phyloP scores from a whole-genome alignment of 2,329 filamentous ascomycete species.

The Colletotrichum salicis region DNA sequence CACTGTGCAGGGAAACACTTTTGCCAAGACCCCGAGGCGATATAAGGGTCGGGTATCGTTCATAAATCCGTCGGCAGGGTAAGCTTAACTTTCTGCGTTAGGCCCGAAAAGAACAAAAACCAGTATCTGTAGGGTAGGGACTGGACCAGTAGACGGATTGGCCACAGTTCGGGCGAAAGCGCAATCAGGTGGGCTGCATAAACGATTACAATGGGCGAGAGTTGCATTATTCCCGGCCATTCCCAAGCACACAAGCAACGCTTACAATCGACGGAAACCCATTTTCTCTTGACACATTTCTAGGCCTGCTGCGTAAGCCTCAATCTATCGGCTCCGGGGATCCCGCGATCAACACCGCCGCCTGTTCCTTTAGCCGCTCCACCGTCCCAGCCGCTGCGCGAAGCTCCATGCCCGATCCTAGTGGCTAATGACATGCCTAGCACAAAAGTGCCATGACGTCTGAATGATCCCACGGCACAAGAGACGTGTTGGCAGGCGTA shows the following conservation, averaged over 20 bases:
- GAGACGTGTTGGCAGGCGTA: slow-evolving; percentile 23
- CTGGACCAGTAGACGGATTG: not conserved
- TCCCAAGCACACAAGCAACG: not conserved
- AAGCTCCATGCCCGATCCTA: slow-evolving; percentile 15
- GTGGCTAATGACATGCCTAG: slow-evolving; percentile 22
- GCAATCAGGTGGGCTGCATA: slow-evolving; percentile 8
- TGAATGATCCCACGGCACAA: slow-evolving; percentile 26
- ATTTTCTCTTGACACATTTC: slow-evolving; percentile 17
- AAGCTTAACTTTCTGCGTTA: slow-evolving; percentile 27
- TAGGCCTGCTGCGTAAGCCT: slow-evolving; percentile 33
- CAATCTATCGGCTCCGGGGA: slow-evolving; percentile 26
- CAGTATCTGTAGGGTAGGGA: not conserved
- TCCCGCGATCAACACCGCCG: slow-evolving; percentile 32
- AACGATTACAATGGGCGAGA: not conserved
- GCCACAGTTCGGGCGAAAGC: slow-evolving; percentile 17
- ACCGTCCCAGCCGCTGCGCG: slow-evolving; percentile 14
- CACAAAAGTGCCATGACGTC: slow-evolving; percentile 34
- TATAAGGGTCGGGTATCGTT: not conserved
- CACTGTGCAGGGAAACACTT: slow-evolving; percentile 18
- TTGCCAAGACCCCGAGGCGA: not conserved
- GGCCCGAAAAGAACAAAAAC: not conserved
- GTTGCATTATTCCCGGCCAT: slow-evolving; percentile 18
- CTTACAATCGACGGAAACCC: not conserved
- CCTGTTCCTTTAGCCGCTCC: slow-evolving; percentile 21
- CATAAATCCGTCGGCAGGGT: slow-evolving; percentile 5